Conservation (phyloP, 169 alveolate species). For the Babesia bovis region DNA sequence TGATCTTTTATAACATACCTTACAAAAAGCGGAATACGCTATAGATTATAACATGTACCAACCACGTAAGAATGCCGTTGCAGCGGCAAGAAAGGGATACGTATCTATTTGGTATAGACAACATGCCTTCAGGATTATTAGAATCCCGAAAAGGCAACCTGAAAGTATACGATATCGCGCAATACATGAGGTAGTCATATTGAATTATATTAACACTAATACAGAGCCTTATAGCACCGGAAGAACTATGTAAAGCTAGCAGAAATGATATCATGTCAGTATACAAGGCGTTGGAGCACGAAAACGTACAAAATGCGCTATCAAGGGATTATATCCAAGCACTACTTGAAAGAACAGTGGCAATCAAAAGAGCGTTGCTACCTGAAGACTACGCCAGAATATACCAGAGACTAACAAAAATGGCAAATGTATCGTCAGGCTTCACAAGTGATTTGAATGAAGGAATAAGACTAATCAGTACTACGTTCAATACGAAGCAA, state of each 20-base stretch:
- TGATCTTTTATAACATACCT: too few relatives aligned
- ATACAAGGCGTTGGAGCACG: slow-evolving; percentile 24
- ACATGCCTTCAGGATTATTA: slow-evolving; percentile 41
- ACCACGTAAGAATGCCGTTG: slow-evolving; percentile 4
- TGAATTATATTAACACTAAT: too few relatives aligned
- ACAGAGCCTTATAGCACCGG: slow-evolving; percentile 33
- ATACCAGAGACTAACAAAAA: not conserved
- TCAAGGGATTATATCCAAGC: slow-evolving; percentile 22
- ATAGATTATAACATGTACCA: slow-evolving; percentile 14
- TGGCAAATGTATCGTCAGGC: slow-evolving; percentile 8
- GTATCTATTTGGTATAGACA: not conserved
- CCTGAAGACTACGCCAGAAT: slow-evolving; percentile 53
- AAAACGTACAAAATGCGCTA: slow-evolving; percentile 9
- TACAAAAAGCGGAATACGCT: too few relatives aligned
- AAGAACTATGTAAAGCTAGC: slow-evolving; percentile 32
- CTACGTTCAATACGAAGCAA: slow-evolving; percentile 42
- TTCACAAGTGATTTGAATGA: slow-evolving; percentile 17
- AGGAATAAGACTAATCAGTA: slow-evolving; percentile 21
- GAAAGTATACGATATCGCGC: slow-evolving; percentile 14
- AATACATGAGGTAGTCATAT: slow-evolving; percentile 6
- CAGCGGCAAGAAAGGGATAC: not conserved
- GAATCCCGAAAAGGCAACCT: slow-evolving; percentile 37
- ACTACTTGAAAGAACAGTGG: slow-evolving; percentile 43
- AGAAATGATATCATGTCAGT: slow-evolving; percentile 19
- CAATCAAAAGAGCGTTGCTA: slow-evolving; percentile 12